phyloP scores from a whole-genome alignment of 2,329 filamentous ascomycete genomes.

The Xylariaceae sp. region DNA sequence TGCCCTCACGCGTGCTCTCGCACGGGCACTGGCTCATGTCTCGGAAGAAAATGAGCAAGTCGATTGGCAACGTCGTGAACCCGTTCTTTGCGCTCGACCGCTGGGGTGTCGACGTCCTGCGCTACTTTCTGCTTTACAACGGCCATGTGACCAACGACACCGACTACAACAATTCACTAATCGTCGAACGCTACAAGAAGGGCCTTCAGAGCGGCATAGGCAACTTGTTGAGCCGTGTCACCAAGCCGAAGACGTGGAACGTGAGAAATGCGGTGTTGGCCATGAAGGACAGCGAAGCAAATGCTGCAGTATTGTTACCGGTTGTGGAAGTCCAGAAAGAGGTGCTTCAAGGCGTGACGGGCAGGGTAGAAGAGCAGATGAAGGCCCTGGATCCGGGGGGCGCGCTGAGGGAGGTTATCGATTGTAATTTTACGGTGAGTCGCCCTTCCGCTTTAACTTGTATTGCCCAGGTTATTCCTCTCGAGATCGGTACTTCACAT shows the following conservation, averaged over 20 bases:
- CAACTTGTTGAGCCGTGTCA: constrained; percentile 71
- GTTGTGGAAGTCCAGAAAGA: constrained; percentile 32
- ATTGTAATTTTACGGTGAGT: constrained; percentile 54
- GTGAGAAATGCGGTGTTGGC: constrained; percentile 53
- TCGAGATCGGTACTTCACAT: too few species aligned
- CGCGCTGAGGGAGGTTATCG: constrained; percentile 63
- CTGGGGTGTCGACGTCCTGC: constrained; percentile 82
- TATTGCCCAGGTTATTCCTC: too few species aligned
- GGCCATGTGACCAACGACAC: constrained; percentile 74
- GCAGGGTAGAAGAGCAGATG: constrained; percentile 53
- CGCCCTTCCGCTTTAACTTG: too few species aligned
- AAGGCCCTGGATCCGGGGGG: constrained; percentile 56
- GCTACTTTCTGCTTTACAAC: constrained; percentile 81
- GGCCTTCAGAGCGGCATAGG: constrained; percentile 73
- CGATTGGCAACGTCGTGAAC: constrained; percentile 89
- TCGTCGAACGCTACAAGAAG: constrained; percentile 76
- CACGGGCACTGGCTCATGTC: constrained; percentile 97
- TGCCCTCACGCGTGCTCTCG: constrained; percentile 75
- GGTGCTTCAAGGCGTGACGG: constrained; percentile 35
- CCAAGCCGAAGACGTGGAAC: constrained; percentile 65
- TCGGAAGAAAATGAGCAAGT: constrained; percentile 93
- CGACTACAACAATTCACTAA: constrained; percentile 75
- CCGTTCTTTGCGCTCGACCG: constrained; percentile 87
- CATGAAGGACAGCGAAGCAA: constrained; percentile 7
- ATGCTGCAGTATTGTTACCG: constrained; percentile 14